Percentiles rank a stretch among this genome's conserved stretches.
These are phyloP conservation scores for Penicillium maclennaniae DNA, from an alignment of 495 filamentous ascomycete species.

Conservation along the genomic window DNA sequence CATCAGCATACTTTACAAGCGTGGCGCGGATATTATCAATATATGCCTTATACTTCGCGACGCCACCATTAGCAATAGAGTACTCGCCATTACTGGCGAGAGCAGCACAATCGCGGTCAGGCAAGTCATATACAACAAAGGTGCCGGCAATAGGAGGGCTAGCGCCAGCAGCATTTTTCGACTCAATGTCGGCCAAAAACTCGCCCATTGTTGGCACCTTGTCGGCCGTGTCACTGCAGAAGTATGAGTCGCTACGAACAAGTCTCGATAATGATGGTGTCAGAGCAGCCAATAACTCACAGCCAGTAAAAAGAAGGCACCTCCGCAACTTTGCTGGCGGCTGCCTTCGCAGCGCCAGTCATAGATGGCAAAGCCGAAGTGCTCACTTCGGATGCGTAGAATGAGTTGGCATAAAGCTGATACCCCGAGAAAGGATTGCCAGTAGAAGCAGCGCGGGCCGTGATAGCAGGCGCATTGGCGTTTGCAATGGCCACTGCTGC, in stretches of 20 bases:
- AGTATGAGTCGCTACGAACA: background rate
- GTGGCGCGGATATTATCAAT: conserved; percentile 54
- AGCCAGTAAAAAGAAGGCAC: conserved; percentile 70
- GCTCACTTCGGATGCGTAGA: conserved; percentile 54
- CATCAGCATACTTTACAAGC: conserved; percentile 28
- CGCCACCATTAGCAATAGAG: conserved; percentile 53
- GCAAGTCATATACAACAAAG: conserved; percentile 73
- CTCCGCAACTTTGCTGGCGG: conserved; percentile 52
- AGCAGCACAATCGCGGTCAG: conserved; percentile 74
- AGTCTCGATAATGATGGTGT: background rate
- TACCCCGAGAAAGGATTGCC: conserved; percentile 54
- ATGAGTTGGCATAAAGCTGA: conserved; percentile 53
- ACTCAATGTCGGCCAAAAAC: conserved; percentile 52
- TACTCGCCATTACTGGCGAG: conserved; percentile 75
- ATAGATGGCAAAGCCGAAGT: conserved; percentile 49
- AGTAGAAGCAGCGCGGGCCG: conserved; percentile 17
- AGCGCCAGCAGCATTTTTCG: conserved; percentile 52
- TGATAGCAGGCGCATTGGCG: background rate
- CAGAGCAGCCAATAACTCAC: conserved; percentile 32
- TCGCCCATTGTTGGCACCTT: conserved; percentile 58
- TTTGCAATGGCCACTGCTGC: conserved; percentile 11
- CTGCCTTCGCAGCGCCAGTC: conserved; percentile 32
- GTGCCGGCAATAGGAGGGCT: conserved; percentile 45
- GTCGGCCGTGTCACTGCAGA: conserved; percentile 48
- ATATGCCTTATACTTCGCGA: conserved; percentile 66